Percentiles rank a stretch among this genome's conserved stretches.
Conservation (phyloP, 805 yeast genomes). For the Saccharomycopsis fermentans region DNA sequence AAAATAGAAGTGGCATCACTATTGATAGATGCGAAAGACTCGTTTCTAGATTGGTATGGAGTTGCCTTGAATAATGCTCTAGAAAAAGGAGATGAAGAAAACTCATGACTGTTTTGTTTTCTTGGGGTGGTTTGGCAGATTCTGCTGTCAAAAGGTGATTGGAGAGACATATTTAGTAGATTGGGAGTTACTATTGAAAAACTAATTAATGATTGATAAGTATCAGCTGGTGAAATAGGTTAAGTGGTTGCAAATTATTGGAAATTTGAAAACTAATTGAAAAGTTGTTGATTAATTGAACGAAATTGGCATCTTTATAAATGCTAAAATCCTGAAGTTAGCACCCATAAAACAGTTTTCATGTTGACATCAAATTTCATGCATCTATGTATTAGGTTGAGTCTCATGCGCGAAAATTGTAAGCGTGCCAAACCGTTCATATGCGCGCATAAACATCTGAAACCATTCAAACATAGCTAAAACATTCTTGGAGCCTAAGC, state of each 20-base stretch:
- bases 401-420: not conserved
- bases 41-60: conserved; percentile 3
- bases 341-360: not conserved
- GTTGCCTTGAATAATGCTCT: not conserved
- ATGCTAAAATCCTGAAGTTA: not conserved
- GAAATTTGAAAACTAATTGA: too few relatives aligned
- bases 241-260: too few relatives aligned
- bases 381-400: not conserved
- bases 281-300: too few relatives aligned
- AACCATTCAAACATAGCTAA: not conserved
- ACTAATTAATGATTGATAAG: too few relatives aligned
- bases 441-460: not conserved
- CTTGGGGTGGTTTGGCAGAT: not conserved
- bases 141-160: not conserved
- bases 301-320: not conserved
- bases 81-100: not conserved
- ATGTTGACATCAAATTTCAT: not conserved
- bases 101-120: not conserved
- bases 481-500: not conserved
- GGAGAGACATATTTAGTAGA: not conserved
- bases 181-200: too few relatives aligned
- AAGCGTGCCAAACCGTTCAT: not conserved
- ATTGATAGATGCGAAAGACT: conserved; percentile 2
- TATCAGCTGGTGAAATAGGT: too few relatives aligned
- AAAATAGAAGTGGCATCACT: conserved; percentile 13